Evolutionary conservation across 2,329 filamentous ascomycete species (phyloP).

Genomic region (Fusarium sp.): DNA sequence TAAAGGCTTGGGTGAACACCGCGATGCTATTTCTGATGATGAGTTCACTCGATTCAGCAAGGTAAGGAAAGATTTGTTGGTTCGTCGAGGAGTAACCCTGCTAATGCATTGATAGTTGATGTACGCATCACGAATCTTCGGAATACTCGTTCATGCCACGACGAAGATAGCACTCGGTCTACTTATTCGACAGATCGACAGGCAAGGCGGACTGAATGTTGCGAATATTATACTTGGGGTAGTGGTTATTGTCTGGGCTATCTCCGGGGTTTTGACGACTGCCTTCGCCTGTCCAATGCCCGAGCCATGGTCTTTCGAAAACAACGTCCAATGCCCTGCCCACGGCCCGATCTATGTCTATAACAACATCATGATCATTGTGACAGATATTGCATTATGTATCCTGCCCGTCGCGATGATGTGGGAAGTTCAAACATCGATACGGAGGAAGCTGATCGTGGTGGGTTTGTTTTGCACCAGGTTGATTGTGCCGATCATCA

Average conservation of each 20-base stretch:
- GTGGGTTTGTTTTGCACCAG: conserved; percentile 38
- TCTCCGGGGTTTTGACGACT: conserved; percentile 27
- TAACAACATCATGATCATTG: conserved; percentile 31
- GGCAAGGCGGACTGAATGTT: conserved; percentile 22
- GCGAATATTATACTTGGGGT: conserved; percentile 30
- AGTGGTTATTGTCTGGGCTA: conserved; percentile 16
- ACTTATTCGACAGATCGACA: conserved; percentile 40
- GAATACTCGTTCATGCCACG: conserved; percentile 28
- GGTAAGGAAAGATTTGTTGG: background rate
- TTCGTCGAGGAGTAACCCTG: accelerated
- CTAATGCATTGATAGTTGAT: conserved; percentile 32
- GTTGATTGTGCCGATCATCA: conserved; percentile 37
- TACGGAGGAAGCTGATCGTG: conserved; percentile 32
- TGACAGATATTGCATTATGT: conserved; percentile 34
- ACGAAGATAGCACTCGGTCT: conserved; percentile 40
- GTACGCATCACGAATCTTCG: conserved; percentile 35
- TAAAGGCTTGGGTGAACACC: conserved; percentile 30
- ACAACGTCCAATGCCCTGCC: conserved; percentile 28
- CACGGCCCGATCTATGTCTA: conserved; percentile 31
- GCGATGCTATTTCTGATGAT: background rate
- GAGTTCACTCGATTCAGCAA: conserved; percentile 32
- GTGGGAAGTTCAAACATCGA: conserved; percentile 41
- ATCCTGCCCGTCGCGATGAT: conserved; percentile 40
- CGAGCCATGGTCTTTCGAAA: conserved; percentile 28
- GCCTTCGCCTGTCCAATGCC: conserved; percentile 36